These are phyloP conservation scores for Boletellus sp. DNA, from an alignment of 1,284 basidiomycete genomes.

Conservation along the genomic window DNA sequence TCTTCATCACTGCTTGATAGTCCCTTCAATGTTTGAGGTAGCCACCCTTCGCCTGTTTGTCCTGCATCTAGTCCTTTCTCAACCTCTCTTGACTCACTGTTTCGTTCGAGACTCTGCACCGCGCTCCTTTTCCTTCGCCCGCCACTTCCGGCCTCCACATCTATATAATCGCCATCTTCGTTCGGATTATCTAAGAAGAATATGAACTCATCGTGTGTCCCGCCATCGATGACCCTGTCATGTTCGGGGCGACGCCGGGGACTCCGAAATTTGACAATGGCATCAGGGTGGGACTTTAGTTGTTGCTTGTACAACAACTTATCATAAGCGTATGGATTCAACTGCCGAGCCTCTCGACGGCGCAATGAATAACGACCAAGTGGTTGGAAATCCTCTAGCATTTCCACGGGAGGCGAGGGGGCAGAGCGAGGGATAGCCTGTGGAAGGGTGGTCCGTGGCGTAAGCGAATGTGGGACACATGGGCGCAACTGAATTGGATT, in stretches of 20 bases:
- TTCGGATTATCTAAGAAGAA: constrained; percentile 19
- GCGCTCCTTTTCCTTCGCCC: constrained; percentile 13
- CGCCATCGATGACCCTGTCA: constrained; percentile 20
- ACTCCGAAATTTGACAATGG: constrained; percentile 48
- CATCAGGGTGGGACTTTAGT: constrained; percentile 51
- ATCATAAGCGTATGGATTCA: constrained; percentile 55
- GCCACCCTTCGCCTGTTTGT: constrained; percentile 13
- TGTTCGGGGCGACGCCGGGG: constrained; percentile 18
- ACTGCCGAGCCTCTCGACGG: constrained; percentile 45
- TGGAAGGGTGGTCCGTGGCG: not conserved
- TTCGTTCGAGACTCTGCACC: constrained; percentile 6
- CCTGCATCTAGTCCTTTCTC: not conserved
- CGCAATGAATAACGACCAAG: constrained; percentile 49
- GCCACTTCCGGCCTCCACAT: constrained; percentile 11
- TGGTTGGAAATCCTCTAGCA: constrained; percentile 19
- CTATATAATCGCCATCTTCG: constrained; percentile 28
- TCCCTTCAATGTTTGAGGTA: constrained; percentile 33
- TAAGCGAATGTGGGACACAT: not conserved
- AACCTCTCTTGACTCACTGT: constrained; percentile 2
- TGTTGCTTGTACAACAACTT: constrained; percentile 44
- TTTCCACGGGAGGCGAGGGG: constrained; percentile 2
- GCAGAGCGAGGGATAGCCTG: not conserved
- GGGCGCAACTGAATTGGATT: constrained; percentile 23
- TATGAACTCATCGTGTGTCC: constrained; percentile 29
- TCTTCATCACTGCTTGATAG: constrained; percentile 41